Base-by-base conservation (phyloP, 768 basidiomycete genomes). In the Rickenella mellea region DNA sequence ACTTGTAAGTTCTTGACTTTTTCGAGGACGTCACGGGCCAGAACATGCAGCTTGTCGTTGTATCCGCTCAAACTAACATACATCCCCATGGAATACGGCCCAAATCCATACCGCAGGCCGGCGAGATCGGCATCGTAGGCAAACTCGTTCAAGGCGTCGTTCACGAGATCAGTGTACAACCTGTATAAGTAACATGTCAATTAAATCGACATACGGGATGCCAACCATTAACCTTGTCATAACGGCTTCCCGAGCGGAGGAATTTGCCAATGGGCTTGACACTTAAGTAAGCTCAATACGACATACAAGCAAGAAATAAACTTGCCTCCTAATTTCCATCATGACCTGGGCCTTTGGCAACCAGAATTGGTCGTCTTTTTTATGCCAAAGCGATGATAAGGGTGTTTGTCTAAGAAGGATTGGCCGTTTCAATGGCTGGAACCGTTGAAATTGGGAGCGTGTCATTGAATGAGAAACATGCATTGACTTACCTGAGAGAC, bases 291-390 rank as follows among this genome's bases (percentile, higher is more conserved):
- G 26, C 46, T 10, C 17, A 31, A 47, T 29, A 20, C 37, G 30
- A 19, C 14, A 27, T 17, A 31, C 28, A 31, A 7, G 44, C 25
- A 7, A 15, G 29, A 43, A 27, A 22, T 29, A 32, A 30, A 53
- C 63, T 17, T 55, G 84, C 87, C 77, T 87, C 51, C 83, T 73
- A 33, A 93, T 65, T 50, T 86, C 77, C 41, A 97, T 70, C 43
- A 82, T 64, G 17, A 83, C 72, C 47, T 77, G 73, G 2, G 91
- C 90, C 55, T 87, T 89, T 0, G 96, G 96, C 8, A 94, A 78
- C 85, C 90, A 94, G 67, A 96, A 99, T 46, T 70, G 75, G 59
- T 99, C 94, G 57, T 99, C 96, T 57, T 92, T 92, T 69, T 99
- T 99, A 64, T 92, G 78, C 93, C 94, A 99, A 3, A 98, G 64